phyloP scores from a whole-genome alignment of 2,329 filamentous ascomycete genomes.

The Clonostachys byssicola region DNA sequence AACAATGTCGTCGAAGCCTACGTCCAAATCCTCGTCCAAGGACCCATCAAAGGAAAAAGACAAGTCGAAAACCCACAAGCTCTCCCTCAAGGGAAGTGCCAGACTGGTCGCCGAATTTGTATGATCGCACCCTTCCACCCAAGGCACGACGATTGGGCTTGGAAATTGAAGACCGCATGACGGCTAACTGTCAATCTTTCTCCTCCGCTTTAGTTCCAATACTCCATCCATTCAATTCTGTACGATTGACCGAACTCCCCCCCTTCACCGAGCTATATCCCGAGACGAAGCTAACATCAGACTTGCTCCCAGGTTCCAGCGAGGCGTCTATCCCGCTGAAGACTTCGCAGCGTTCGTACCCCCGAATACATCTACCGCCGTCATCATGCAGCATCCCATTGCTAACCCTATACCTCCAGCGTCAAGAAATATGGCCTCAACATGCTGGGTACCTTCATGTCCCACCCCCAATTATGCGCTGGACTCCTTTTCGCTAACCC shows the following conservation, averaged over 20 bases:
- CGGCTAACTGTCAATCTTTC: slow-evolving; percentile 7
- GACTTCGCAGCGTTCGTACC: slow-evolving; percentile 81
- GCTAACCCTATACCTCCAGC: slow-evolving; percentile 8
- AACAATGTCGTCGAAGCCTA: no score
- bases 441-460: slow-evolving; percentile 64
- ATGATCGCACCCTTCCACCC: slow-evolving; percentile 51
- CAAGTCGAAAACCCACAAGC: slow-evolving; percentile 90
- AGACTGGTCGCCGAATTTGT: slow-evolving; percentile 96
- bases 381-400: no score
- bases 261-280: background rate
- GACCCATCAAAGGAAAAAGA: slow-evolving; percentile 43
- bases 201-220: slow-evolving; percentile 67
- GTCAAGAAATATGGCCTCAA: slow-evolving; percentile 99
- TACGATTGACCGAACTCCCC: slow-evolving; percentile 34
- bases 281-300: background rate
- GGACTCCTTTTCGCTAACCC: background rate
- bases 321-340: slow-evolving; percentile 83
- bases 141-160: background rate
- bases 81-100: slow-evolving; percentile 78
- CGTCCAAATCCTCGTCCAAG: background rate
- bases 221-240: slow-evolving; percentile 96
- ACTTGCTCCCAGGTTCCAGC: slow-evolving; percentile 65
- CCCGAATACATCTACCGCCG: no score
- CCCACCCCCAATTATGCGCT: slow-evolving; percentile 9
- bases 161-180: background rate